Evolutionary conservation across 192 early-diverging fungal genomes (phyloP).

Genomic region (Rhizoclosmatium globosum): DNA sequence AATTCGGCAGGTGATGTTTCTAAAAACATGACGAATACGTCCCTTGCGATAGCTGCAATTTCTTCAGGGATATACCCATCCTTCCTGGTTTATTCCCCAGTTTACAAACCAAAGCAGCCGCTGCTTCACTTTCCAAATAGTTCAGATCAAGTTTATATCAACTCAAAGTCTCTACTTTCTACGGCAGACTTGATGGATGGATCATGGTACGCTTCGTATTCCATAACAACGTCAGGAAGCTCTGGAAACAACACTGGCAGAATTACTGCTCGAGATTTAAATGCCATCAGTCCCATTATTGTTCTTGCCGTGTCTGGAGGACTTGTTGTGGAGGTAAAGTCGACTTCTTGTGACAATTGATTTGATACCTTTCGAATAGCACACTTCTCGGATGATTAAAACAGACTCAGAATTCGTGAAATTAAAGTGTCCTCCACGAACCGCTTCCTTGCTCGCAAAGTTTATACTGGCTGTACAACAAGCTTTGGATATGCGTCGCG

Average conservation of each 20-base stretch:
- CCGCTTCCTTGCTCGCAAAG: no score
- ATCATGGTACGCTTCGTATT: conserved; percentile 16
- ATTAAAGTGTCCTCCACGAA: no score
- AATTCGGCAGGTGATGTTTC: neutral
- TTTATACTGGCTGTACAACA: no score
- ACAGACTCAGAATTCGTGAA: no score
- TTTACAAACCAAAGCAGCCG: neutral
- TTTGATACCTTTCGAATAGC: no score
- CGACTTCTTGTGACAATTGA: no score
- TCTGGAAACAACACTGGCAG: neutral
- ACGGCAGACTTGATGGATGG: neutral
- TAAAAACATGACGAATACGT: neutral
- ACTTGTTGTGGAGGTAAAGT: neutral
- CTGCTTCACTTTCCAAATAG: neutral
- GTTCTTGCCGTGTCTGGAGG: neutral
- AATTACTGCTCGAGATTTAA: conserved; percentile 32
- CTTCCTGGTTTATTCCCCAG: neutral
- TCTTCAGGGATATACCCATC: conserved; percentile 21
- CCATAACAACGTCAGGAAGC: neutral
- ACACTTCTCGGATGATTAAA: no score
- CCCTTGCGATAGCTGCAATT: neutral
- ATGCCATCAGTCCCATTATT: neutral
- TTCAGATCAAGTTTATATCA: neutral
- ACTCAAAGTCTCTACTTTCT: neutral
- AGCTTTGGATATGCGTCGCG: no score